Base-by-base conservation (phyloP, 257 asterid genomes). In the Osmanthus fragrans region DNA sequence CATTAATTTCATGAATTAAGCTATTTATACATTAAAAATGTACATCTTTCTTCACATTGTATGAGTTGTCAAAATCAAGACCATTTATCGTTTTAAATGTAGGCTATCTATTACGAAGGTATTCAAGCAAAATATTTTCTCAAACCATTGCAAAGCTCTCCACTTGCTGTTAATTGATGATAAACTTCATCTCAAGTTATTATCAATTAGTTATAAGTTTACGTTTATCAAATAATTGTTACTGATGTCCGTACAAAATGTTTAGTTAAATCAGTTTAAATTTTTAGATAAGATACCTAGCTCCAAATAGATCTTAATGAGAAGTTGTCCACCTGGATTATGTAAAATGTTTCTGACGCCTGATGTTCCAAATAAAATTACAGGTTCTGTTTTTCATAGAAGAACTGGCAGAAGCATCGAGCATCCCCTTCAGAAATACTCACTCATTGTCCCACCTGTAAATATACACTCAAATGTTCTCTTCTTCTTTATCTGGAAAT, bases 341-440 rank as follows among this genome's bases (percentile, higher is more conserved):
- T 63, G 69, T 63, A 63, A 63, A 63, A 63, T 25, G 69, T 12
- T 27, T 58, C 32, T 11, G 7, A 60, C 4, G 68, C 16, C 19
- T 2, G 4, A 58, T 21, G 33, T 60, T 27, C 36, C 27, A 30
- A 72, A 47, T 10, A 76, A 45, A 10, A 45, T 13, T 49, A 47
- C 25, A 69, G 33, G 64, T 39, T 45, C 19, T 51, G 23, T 33
- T 33, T 68, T 71, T 47, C n/a, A 51, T 51, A 68, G 60, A 23
- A 77, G 19, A 11, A 76, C 33, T 16, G 70, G 60, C 73, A 51
- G 70, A 77, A 51, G 80, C 75, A 30, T 70, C 66, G 6, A 30
- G 39, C 49, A 33, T 71, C 25, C 72, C 30, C 25, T 27, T 29
- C 63, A 36, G 34, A 34, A 69, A 69, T 34, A 69, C 47, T 65